Conservation (phyloP, 2,329 filamentous ascomycete genomes). For the Pseudocercospora eumusae region DNA sequence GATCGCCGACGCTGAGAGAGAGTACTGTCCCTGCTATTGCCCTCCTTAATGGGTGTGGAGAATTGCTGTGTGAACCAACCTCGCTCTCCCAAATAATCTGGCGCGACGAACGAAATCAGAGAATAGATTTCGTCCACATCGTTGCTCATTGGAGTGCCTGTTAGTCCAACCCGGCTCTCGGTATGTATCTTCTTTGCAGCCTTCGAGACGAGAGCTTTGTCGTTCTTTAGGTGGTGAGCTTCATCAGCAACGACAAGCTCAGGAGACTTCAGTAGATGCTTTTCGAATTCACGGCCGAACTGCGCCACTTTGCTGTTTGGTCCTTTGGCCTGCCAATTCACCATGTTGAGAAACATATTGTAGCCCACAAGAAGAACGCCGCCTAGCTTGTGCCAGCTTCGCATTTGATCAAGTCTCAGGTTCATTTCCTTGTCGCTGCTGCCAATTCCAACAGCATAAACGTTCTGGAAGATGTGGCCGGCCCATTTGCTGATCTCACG, state of each 20-base stretch:
- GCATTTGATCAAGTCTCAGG: conserved; percentile 44
- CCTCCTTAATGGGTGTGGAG: conserved; percentile 69
- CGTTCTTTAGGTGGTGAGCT: conserved; percentile 77
- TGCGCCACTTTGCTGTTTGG: conserved; percentile 4
- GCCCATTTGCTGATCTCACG: conserved; percentile 76
- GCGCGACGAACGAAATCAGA: conserved; percentile 87
- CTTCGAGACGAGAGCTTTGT: conserved; percentile 53
- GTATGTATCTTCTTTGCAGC: conserved; percentile 64
- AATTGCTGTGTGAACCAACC: conserved; percentile 71
- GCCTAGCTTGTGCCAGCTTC: conserved; percentile 63
- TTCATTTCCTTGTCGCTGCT: conserved; percentile 28
- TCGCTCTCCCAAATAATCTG: conserved; percentile 70
- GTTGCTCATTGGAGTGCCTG: conserved; percentile 83
- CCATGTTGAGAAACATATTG: conserved; percentile 59
- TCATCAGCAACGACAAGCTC: conserved; percentile 82
- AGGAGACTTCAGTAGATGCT: conserved; percentile 61
- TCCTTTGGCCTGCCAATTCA: conserved; percentile 33
- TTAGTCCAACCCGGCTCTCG: conserved; percentile 74
- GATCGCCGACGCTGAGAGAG: conserved; percentile 58
- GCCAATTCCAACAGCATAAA: conserved; percentile 57
- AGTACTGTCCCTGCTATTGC: conserved; percentile 67
- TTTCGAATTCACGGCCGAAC: conserved; percentile 70
- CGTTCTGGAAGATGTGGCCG: conserved; percentile 53
- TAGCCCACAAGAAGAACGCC: conserved; percentile 81
- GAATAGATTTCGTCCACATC: conserved; percentile 79